Percentiles rank a stretch among this genome's conserved stretches.
Conservation (phyloP, 1,139 yeast genomes). For the Debaryomycetaceae sp. region DNA sequence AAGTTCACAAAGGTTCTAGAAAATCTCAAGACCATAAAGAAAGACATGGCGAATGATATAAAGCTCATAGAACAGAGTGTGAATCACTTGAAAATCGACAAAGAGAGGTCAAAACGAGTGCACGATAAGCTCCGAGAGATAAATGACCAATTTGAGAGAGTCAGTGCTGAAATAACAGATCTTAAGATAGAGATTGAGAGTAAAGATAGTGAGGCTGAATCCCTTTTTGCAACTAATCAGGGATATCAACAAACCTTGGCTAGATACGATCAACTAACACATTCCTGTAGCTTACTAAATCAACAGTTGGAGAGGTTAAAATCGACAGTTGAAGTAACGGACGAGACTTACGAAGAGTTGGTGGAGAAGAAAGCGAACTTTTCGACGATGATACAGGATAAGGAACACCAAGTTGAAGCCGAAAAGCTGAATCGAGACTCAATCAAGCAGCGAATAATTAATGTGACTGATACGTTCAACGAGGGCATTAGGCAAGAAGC, state of each 20-base stretch:
- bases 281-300: conserved; percentile 39
- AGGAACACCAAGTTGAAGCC: conserved; percentile 23
- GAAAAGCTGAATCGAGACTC: conserved; percentile 9
- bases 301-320: conserved; percentile 51
- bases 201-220: conserved; percentile 58
- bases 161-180: conserved; percentile 46
- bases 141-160: conserved; percentile 39
- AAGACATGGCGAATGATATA: conserved; percentile 73
- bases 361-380: conserved; percentile 52
- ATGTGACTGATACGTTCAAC: conserved; percentile 33
- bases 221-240: conserved; percentile 72
- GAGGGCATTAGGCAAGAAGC: conserved; percentile 53
- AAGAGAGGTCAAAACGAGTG: conserved; percentile 65
- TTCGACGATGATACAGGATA: conserved; percentile 39
- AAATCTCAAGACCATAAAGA: conserved; percentile 67
- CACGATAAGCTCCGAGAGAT: conserved; percentile 46
- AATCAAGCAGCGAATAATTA: conserved; percentile 15
- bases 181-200: conserved; percentile 49
- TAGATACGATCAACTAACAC: conserved; percentile 55
- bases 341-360: conserved; percentile 51
- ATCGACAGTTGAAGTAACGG: conserved; percentile 42
- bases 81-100: conserved; percentile 69
- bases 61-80: conserved; percentile 76
- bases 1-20: conserved; percentile 91
- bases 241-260: conserved; percentile 73